phyloP scores from a whole-genome alignment of 202 grass and related monocot genomes.

The Zoysia matrella region DNA sequence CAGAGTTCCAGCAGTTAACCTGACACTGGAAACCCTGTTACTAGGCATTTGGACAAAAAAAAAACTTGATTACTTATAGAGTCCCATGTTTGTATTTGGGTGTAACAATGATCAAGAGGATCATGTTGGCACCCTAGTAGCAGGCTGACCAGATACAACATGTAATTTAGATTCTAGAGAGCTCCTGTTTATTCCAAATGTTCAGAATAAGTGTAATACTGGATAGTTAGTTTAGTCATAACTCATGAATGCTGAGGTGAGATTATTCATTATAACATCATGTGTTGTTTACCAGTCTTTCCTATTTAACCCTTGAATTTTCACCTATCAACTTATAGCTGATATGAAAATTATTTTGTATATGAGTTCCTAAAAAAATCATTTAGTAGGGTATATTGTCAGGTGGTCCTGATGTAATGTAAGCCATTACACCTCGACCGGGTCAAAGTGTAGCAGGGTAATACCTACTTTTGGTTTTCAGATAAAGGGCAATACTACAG shows the following conservation, averaged over 20 bases:
- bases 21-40: neutral
- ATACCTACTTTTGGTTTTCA: neutral
- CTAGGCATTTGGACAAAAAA: conserved; percentile 58
- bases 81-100: conserved; percentile 41
- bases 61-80: conserved; percentile 43
- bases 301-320: conserved; percentile 18
- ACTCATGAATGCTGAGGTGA: conserved; percentile 5
- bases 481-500: neutral
- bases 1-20: conserved; percentile 60
- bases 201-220: conserved; percentile 51
- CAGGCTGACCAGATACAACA: conserved; percentile 35
- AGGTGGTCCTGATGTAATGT: neutral
- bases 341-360: conserved; percentile 1
- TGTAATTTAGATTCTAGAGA: conserved; percentile 46
- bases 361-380: neutral
- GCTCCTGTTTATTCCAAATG: conserved; percentile 38
- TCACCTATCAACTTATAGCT: neutral
- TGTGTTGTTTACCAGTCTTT: neutral
- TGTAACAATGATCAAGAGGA: neutral
- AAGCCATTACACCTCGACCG: neutral
- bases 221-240: neutral
- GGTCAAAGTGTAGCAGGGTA: neutral
- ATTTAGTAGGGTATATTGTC: neutral
- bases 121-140: conserved; percentile 35
- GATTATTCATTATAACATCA: conserved; percentile 3